Evolutionary conservation across 805 yeast species (phyloP), one percentile per base, ranked within the genome.

Genomic region (Candida chilensis): DNA sequence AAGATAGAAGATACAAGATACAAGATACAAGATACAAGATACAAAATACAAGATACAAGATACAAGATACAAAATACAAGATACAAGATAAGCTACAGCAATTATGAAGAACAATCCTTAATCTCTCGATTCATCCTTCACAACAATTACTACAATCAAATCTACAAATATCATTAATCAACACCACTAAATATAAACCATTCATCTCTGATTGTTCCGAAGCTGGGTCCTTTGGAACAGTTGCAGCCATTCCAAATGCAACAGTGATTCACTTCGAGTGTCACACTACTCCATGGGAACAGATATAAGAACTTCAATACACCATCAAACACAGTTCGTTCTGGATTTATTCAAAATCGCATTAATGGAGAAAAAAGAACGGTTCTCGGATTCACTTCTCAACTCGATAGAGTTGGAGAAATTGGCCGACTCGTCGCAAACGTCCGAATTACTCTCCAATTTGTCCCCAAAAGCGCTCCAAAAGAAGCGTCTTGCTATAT

Each of bases 401-500:
- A 37, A 44, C 4, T 59, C 73, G 16, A 44, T 76, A 4, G 43
- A 45, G 1, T 58, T 64, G 13, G 84, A 78, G 39, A 59, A 67
- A 32, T 42, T 55, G 4, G 75, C 69, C 26, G 85, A 78, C 41
- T 60, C 64, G 5, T 66, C 67, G 27, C 64, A 64, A 22, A 66
- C 71, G 1, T 44, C 62, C 3, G 43, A 46, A 8, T 45, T 77
- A 4, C 44, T 79, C 12, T 40, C 64, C 2, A 40, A 68, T 0
- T 50, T 70, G 9, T 57, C 90, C 1, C 74, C 87, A 1, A 78
- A 79, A 45, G 64, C 66, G 32, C 60, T 90, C n/a, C 80, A 80
- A 0, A 54, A 60, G 8, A 64, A 71, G 31, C 96, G 96, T 0
- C 57, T 83, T 16, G 96, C 96, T 0, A 60, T 85, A 4, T 50